Conservation (phyloP, 805 yeast species). For the Brettanomyces nanus region DNA sequence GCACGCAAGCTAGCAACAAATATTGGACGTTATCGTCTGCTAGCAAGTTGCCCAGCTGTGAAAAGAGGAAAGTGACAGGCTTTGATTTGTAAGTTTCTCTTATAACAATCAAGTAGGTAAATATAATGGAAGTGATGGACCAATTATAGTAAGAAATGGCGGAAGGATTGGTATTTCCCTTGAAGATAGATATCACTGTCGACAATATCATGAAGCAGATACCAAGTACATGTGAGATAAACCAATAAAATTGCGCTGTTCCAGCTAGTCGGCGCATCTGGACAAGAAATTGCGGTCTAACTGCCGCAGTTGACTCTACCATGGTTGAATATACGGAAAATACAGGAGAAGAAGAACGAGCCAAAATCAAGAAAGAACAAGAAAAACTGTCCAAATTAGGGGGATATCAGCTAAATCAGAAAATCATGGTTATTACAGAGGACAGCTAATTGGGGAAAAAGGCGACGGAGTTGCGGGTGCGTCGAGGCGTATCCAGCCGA, state of each 20-base stretch:
- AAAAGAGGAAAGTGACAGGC: slow-evolving; percentile 21
- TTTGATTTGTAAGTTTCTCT: slow-evolving; percentile 46
- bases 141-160: slow-evolving; percentile 31
- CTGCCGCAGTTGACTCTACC: no score
- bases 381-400: not conserved
- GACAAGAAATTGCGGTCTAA: slow-evolving; percentile 1
- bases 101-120: slow-evolving; percentile 57
- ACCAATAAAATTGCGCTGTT: slow-evolving; percentile 67
- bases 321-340: not conserved
- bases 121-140: slow-evolving; percentile 41
- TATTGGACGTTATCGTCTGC: slow-evolving; percentile 61
- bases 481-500: no score
- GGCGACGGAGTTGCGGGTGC: no score
- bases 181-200: slow-evolving; percentile 35
- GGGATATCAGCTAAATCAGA: no score
- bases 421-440: no score
- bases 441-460: no score
- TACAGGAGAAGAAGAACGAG: not conserved
- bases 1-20: slow-evolving; percentile 35
- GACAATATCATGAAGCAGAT: slow-evolving; percentile 33
- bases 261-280: slow-evolving; percentile 14
- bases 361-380: not conserved
- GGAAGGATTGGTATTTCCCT: slow-evolving; percentile 20
- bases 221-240: slow-evolving; percentile 49
- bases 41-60: slow-evolving; percentile 22